phyloP scores from a whole-genome alignment of 2,329 filamentous ascomycete species.

The Huntiella moniliformis region DNA sequence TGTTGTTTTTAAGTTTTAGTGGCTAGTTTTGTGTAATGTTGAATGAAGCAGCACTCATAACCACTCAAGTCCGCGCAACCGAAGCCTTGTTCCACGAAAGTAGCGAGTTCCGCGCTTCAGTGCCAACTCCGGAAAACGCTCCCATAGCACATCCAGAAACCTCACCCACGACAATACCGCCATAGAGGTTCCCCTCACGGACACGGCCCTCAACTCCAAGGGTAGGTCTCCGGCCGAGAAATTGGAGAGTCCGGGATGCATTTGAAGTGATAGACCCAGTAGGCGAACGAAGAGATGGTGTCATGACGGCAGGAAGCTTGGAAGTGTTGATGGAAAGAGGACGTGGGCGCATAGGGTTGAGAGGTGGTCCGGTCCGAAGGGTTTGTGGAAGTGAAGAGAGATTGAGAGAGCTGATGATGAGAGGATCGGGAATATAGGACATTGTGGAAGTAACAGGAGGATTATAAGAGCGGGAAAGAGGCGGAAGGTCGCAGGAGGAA shows the following conservation, averaged over 20 bases:
- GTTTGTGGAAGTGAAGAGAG: no score
- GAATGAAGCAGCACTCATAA: background rate
- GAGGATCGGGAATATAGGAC: background rate
- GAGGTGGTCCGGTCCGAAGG: background rate
- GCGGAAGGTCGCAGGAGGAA: background rate
- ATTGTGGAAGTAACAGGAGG: background rate
- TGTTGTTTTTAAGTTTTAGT: no score
- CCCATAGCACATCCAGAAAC: background rate
- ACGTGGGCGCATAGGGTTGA: background rate
- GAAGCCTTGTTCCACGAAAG: background rate
- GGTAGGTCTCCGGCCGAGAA: background rate
- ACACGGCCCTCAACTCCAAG: background rate
- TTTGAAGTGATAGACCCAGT: background rate
- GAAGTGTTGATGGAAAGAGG: background rate
- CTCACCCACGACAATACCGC: background rate
- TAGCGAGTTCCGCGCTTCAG: background rate
- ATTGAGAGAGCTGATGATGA: background rate
- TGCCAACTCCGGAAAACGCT: background rate
- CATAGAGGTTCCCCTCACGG: background rate
- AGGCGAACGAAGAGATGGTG: background rate
- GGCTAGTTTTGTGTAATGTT: no score
- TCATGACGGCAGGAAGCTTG: background rate
- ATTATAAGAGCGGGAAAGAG: background rate
- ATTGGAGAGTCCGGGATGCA: background rate
- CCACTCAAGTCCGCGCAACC: background rate